These are phyloP conservation scores for Fusarium burgessii DNA, from an alignment of 2,329 filamentous ascomycete species.

Conservation along the genomic window DNA sequence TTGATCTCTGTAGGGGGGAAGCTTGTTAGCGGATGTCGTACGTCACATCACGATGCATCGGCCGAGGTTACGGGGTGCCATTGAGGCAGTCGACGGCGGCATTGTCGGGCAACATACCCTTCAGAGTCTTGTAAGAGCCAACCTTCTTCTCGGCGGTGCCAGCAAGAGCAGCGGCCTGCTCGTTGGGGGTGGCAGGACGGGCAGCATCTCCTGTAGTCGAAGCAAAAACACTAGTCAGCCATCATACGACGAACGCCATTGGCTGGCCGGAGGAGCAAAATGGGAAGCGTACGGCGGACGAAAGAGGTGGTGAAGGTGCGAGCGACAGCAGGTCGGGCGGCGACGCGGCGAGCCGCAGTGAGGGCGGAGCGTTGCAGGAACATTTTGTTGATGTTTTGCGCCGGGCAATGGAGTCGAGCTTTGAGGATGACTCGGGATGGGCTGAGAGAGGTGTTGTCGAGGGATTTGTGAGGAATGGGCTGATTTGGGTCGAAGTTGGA, in stretches of 20 bases:
- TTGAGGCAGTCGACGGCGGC: conserved; percentile 26
- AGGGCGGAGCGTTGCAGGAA: conserved; percentile 73
- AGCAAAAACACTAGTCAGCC: conserved; percentile 43
- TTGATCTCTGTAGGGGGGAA: conserved; percentile 76
- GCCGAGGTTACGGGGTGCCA: conserved; percentile 42
- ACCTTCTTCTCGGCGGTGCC: conserved; percentile 59
- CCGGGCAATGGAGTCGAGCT: conserved; percentile 41
- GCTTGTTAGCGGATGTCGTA: conserved; percentile 39
- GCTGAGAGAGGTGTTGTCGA: conserved; percentile 52
- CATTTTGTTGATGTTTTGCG: conserved; percentile 56
- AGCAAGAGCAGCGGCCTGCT: conserved; percentile 54
- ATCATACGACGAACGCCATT: conserved; percentile 51
- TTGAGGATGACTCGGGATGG: conserved; percentile 40
- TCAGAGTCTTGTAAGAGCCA: conserved; percentile 59
- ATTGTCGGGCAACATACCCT: conserved; percentile 57
- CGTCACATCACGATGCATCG: conserved; percentile 31
- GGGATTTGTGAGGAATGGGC: conserved; percentile 62
- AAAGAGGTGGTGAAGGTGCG: conserved; percentile 72
- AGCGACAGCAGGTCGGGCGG: conserved; percentile 64
- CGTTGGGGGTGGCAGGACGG: conserved; percentile 52
- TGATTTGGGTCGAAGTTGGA: conserved; percentile 57
- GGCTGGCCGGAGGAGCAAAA: conserved; percentile 42
- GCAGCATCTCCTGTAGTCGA: conserved; percentile 52
- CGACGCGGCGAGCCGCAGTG: conserved; percentile 69
- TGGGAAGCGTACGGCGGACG: conserved; percentile 66